Conservation (phyloP, 768 basidiomycete species). For the Leucogyrophana mollusca region DNA sequence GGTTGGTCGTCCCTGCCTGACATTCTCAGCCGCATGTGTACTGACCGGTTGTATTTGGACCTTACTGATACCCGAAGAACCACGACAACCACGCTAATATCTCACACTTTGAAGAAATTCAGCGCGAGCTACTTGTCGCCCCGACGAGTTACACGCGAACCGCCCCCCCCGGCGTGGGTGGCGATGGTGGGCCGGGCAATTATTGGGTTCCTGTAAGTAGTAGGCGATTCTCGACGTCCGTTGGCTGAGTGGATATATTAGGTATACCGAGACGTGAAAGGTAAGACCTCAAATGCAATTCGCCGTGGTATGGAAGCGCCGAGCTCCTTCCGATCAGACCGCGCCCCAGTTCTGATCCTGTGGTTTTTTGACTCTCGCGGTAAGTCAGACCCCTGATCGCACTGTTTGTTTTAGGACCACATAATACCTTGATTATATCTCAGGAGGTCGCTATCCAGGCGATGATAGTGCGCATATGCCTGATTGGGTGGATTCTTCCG, state of each 20-base stretch:
- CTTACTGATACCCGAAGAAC: conserved; percentile 35
- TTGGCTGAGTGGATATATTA: conserved; percentile 4
- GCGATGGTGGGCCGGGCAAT: conserved; percentile 60
- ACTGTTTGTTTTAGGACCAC: no score
- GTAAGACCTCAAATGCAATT: conserved; percentile 13
- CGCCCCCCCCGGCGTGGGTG: conserved; percentile 62
- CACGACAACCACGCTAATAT: conserved; percentile 76
- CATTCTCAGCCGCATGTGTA: background rate
- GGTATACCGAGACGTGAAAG: conserved; percentile 1
- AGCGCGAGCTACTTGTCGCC: conserved; percentile 56
- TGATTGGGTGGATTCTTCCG: conserved; percentile 69
- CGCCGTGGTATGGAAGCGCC: conserved; percentile 3
- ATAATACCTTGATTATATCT: conserved; percentile 8
- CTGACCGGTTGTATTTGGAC: no score
- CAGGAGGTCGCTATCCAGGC: conserved; percentile 47
- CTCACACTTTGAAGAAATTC: conserved; percentile 64
- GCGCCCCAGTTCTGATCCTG: conserved; percentile 51
- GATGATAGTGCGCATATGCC: conserved; percentile 43
- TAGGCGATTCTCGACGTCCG: no score
- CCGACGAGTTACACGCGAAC: conserved; percentile 60
- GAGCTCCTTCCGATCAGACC: conserved; percentile 30
- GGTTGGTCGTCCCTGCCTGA: conserved; percentile 35
- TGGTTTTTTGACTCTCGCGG: conserved; percentile 82
- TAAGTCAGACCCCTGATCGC: conserved; percentile 14
- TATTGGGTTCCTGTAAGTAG: conserved; percentile 70